Percentiles rank a stretch among this genome's conserved stretches.
Conservation (phyloP, 208 protist genomes). For the Trypanosoma lewisi region DNA sequence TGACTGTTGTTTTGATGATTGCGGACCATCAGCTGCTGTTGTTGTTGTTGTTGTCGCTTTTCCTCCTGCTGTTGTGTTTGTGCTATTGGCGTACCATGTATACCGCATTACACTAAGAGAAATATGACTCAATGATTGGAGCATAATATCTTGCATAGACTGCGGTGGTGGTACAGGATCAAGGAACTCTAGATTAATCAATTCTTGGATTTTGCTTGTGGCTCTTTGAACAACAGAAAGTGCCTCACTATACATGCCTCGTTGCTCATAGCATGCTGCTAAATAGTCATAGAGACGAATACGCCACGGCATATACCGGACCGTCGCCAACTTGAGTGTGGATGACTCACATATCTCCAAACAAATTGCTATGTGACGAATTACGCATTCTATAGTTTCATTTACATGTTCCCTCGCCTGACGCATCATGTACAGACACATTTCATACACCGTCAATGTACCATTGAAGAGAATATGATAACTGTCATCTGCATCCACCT, state of each 20-base stretch:
- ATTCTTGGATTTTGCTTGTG: constrained; percentile 43
- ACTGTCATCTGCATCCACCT: constrained; percentile 34
- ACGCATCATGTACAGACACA: constrained; percentile 50
- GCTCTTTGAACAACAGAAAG: constrained; percentile 43
- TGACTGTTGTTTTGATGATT: background rate
- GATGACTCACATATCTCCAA: constrained; percentile 28
- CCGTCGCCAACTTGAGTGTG: constrained; percentile 54
- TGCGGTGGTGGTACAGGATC: constrained; percentile 63
- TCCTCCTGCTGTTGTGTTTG: constrained; percentile 10
- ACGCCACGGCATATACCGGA: constrained; percentile 73
- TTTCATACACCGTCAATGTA: constrained; percentile 63
- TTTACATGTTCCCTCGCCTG: constrained; percentile 9
- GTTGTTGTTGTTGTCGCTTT: background rate
- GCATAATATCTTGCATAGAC: constrained; percentile 35
- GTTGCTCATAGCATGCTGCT: constrained; percentile 44
- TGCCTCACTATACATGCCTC: constrained; percentile 39
- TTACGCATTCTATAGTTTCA: background rate
- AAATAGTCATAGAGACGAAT: constrained; percentile 67
- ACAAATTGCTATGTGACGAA: constrained; percentile 16
- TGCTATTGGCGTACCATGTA: constrained; percentile 42
- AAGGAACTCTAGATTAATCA: constrained; percentile 69
- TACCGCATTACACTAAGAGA: constrained; percentile 37
- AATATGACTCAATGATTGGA: constrained; percentile 37
- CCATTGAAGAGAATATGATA: constrained; percentile 54
- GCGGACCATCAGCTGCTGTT: background rate